phyloP scores from a whole-genome alignment of 805 yeast species.

The Myxozyma neotropica region DNA sequence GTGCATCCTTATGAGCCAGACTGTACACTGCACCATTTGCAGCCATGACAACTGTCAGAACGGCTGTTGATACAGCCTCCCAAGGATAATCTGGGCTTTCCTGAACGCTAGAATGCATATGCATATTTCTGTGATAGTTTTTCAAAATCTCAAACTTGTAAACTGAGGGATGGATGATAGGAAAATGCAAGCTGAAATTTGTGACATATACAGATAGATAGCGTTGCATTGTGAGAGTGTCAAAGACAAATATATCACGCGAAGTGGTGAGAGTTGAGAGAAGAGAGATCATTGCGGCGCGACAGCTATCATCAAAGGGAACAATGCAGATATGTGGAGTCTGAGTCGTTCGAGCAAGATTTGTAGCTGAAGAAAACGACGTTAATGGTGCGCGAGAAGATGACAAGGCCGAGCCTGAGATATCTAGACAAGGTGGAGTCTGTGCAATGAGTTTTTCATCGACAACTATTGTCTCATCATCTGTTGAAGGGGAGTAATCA shows the following conservation, averaged over 20 bases:
- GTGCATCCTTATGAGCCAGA: constrained; percentile 17
- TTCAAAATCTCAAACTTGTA: constrained; percentile 11
- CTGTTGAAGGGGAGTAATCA: constrained; percentile 2
- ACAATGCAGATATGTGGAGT: constrained; percentile 6
- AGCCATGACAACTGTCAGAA: constrained; percentile 11
- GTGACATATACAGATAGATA: constrained; percentile 13
- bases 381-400: not conserved
- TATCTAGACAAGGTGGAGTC: not conserved
- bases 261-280: constrained; percentile 4
- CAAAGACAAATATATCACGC: constrained; percentile 9
- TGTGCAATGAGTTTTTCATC: not conserved
- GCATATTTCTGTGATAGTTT: not conserved
- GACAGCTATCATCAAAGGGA: constrained; percentile 15
- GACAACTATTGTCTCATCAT: constrained; percentile 1
- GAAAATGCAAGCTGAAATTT: constrained; percentile 13
- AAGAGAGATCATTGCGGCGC: constrained; percentile 14
- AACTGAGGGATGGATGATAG: constrained; percentile 16
- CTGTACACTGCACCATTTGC: constrained; percentile 17
- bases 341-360: not conserved
- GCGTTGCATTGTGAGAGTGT: constrained; percentile 16
- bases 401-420: not conserved
- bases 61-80: constrained; percentile 16
- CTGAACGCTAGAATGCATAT: not conserved
- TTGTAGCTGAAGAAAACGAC: not conserved
- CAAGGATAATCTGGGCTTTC: constrained; percentile 9